Evolutionary conservation across 345 rosid genomes (phyloP).

Genomic region (Erucastrum elatum): DNA sequence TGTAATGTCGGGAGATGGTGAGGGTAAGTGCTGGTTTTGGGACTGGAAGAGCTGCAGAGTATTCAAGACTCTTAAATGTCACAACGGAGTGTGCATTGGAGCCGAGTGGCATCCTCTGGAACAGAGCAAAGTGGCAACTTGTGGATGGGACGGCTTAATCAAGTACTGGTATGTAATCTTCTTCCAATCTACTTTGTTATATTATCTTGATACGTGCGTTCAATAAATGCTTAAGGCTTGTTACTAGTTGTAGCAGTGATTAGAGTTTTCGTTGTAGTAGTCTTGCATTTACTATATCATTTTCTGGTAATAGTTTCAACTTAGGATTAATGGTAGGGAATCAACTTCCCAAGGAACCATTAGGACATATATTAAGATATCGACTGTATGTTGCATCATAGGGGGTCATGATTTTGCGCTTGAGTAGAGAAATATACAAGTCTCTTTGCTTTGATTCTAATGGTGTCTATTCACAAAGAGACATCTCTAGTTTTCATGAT

Average conservation of each 20-base stretch:
- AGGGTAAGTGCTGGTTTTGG: conserved; percentile 99
- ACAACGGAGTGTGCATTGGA: conserved; percentile 90
- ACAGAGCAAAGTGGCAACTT: conserved; percentile 97
- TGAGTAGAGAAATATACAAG: background rate
- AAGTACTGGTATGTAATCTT: conserved; percentile 79
- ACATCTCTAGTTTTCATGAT: background rate
- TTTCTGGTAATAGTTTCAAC: background rate
- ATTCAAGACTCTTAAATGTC: conserved; percentile 87
- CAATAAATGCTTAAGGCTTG: too few relatives aligned
- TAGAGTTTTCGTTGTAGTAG: background rate
- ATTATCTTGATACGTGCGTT: too few relatives aligned
- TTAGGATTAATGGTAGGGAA: too few relatives aligned
- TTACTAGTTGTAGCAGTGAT: background rate
- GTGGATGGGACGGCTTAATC: conserved; percentile 99
- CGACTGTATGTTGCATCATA: background rate
- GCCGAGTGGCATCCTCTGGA: conserved; percentile 96
- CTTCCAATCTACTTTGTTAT: background rate
- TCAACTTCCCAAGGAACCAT: background rate
- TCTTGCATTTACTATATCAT: background rate
- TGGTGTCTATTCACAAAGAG: background rate
- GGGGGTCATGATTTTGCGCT: background rate
- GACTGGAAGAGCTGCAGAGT: conserved; percentile 99
- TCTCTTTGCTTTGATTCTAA: background rate
- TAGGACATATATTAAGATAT: background rate
- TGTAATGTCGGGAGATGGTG: conserved; percentile 99